Evolutionary conservation across 768 basidiomycete species (phyloP), one percentile per base, ranked within the genome.

Genomic region (Podaxis pistillaris): DNA sequence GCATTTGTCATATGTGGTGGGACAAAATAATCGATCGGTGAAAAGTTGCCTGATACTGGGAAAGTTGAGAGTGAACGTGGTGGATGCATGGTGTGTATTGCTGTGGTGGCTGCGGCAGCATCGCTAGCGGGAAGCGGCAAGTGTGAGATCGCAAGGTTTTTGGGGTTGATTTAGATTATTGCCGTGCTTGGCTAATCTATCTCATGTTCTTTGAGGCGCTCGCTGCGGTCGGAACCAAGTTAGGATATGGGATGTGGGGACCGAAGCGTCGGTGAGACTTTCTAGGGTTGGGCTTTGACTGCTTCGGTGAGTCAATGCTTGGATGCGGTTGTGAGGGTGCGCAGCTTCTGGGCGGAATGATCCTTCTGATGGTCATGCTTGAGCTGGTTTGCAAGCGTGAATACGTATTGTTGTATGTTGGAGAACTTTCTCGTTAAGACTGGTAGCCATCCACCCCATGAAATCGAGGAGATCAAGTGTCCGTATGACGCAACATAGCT

Each of bases 371-470:
- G 17, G 46, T 30, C 30, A 8, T 19, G 19, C 44, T 36, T 52
- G 58, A 59, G 33, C 49, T 51, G 37, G 58, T 50, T 59, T 49
- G 49, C 36, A n/a, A 38, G 47, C 19, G 47, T 37, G 40, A 33
- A 15, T 30, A 37, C 46, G 33, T 19, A 15, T 51, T 51, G 24
- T 15, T 33, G 47, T 38, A 38, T 41, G 58, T 52, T 51, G 41
- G 4, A 28, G 56, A 57, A 41, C 40, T 46, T 57, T 51, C 37
- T 40, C 9, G 36, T 59, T 22, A n/a, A 19, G 28, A 38, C 24
- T 50, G 49, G 49, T 50, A 24, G 49, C 4, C 49, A 49, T 24
- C 49, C 49, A 50, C 13, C 22, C 9, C 26, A 22, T 28, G 26
- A 24, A 50, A 15, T 8, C 22, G 49, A 12, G 2, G 22, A 22